Conservation (phyloP, 306 rosid species). For the Vigna reflexopilosa region DNA sequence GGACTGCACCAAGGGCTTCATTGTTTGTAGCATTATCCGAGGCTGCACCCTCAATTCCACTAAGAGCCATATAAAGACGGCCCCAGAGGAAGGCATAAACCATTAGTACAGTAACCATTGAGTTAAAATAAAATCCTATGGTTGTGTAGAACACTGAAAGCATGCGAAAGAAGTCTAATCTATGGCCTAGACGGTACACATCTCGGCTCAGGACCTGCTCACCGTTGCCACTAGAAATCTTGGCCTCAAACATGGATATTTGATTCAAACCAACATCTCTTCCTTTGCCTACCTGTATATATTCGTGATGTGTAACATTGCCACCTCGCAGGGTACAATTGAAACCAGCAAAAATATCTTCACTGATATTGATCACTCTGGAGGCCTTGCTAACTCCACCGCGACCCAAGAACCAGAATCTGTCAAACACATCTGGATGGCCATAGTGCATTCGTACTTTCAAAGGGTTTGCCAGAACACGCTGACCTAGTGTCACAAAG, state of each 20-base stretch:
- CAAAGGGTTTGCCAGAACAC: constrained; percentile 92
- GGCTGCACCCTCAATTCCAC: constrained; percentile 70
- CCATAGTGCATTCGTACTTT: constrained; percentile 98
- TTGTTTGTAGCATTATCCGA: constrained; percentile 54
- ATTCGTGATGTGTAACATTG: constrained; percentile 96
- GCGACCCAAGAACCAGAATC: constrained; percentile 89
- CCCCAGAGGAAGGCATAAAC: constrained; percentile 93
- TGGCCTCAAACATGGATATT: constrained; percentile 95
- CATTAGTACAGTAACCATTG: constrained; percentile 76
- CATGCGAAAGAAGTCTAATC: constrained; percentile 98
- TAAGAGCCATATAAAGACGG: constrained; percentile 91
- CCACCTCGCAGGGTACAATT: constrained; percentile 95
- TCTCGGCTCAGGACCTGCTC: constrained; percentile 97
- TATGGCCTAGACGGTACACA: constrained; percentile 90
- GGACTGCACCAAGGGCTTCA: constrained; percentile 76
- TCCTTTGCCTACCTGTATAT: constrained; percentile 96
- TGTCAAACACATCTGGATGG: constrained; percentile 94
- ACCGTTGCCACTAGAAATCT: constrained; percentile 94
- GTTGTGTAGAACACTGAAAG: constrained; percentile 91
- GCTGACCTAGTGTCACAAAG: constrained; percentile 95
- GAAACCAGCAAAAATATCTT: constrained; percentile 98
- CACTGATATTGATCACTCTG: constrained; percentile 89
- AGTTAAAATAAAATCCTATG: constrained; percentile 76
- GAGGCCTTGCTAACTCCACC: constrained; percentile 98
- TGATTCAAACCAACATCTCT: constrained; percentile 98